Conservation (phyloP, 768 basidiomycete species). For the Termitomyces eurrhizus region DNA sequence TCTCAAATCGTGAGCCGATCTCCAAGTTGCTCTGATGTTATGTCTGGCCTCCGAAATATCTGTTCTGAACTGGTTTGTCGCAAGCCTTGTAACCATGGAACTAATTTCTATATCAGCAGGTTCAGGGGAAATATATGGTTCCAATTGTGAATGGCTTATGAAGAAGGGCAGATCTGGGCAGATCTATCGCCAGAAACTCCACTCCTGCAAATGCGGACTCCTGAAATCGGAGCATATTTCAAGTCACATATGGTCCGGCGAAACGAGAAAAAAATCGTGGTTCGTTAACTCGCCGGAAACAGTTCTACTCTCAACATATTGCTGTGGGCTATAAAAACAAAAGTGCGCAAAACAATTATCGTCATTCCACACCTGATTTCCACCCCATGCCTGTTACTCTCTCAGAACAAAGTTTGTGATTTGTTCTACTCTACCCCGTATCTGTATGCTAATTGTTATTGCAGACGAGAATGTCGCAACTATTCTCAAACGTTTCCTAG, state of each 20-base stretch:
- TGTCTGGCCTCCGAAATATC: no score
- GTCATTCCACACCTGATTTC: background rate
- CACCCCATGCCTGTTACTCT: background rate
- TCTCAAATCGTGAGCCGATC: no score
- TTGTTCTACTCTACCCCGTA: no score
- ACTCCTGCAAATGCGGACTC: background rate
- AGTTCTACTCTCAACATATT: background rate
- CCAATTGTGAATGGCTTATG: background rate
- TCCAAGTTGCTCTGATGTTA: no score
- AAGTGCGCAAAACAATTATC: no score
- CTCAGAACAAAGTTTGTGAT: background rate
- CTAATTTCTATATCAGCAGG: background rate
- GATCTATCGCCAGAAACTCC: background rate
- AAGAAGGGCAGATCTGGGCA: background rate
- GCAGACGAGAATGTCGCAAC: background rate
- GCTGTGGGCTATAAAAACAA: background rate
- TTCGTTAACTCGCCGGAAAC: background rate
- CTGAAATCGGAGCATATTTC: background rate
- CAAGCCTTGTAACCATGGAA: background rate
- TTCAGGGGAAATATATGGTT: background rate
- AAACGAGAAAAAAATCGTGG: background rate
- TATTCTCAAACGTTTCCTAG: slow-evolving; percentile 5
- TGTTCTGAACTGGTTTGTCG: no score
- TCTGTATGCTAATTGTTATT: background rate
- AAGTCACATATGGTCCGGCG: background rate